Conservation (phyloP, 768 basidiomycete genomes). For the Naganishia vaughanmartiniae region DNA sequence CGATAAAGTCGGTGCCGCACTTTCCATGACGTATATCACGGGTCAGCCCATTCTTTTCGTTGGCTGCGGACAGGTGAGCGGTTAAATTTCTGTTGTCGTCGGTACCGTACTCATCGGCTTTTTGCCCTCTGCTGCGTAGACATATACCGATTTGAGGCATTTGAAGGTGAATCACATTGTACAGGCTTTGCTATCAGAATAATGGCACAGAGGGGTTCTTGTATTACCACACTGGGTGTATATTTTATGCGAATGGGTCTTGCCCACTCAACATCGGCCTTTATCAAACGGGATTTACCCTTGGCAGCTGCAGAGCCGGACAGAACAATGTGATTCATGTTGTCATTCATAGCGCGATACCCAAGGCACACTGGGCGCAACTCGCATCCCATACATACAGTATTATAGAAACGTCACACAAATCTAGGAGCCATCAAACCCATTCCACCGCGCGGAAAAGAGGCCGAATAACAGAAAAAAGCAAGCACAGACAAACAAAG, state of each 20-base stretch:
- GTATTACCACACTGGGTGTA: neutral
- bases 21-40: conserved; percentile 99
- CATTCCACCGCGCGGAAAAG: no score
- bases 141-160: conserved; percentile 92
- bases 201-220: neutral
- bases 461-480: no score
- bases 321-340: no score
- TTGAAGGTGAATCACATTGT: conserved; percentile 89
- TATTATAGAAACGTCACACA: no score
- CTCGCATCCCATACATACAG: no score
- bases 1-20: conserved; percentile 79
- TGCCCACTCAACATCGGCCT: neutral
- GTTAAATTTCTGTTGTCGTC: conserved; percentile 24
- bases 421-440: no score
- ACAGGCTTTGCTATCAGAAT: conserved; percentile 67
- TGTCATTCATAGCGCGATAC: no score
- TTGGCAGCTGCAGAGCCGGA: no score
- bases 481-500: no score
- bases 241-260: neutral
- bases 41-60: conserved; percentile 98
- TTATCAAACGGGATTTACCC: no score
- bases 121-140: conserved; percentile 56
- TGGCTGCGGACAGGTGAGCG: conserved; percentile 83
- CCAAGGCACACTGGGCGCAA: no score
- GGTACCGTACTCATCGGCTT: neutral